phyloP scores from a whole-genome alignment of 495 filamentous ascomycete genomes.

The Penicillium tannophilum region DNA sequence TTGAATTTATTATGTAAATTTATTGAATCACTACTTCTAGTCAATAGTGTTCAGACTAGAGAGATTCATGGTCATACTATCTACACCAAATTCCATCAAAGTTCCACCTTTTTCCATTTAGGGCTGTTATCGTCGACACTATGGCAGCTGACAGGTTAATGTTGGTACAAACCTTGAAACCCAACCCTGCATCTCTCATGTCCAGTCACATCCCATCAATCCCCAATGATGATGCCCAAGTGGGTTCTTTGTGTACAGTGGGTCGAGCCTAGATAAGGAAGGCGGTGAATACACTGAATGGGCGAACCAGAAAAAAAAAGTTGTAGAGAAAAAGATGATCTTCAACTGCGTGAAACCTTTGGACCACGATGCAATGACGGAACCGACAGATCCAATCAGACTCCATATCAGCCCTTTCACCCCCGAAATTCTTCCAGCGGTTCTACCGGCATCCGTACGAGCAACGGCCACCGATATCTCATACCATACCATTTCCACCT shows the following conservation, averaged over 20 bases:
- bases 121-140: too few relatives aligned
- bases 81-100: too few relatives aligned
- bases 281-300: constrained; percentile 10
- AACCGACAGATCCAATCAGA: constrained; percentile 45
- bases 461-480: constrained; percentile 74
- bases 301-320: neutral
- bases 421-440: constrained; percentile 64
- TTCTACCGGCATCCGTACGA: constrained; percentile 68
- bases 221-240: constrained; percentile 1
- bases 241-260: constrained; percentile 7
- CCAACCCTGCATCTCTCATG: constrained; percentile 1
- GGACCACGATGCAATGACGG: constrained; percentile 25
- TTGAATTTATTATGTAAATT: too few relatives aligned
- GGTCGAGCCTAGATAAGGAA: constrained; percentile 1
- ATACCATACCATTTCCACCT: constrained; percentile 80
- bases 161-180: neutral
- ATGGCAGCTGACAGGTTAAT: neutral
- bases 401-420: constrained; percentile 88
- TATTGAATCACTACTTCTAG: too few relatives aligned
- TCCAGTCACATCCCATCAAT: constrained; percentile 1
- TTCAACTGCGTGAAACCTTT: neutral
- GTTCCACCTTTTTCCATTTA: too few relatives aligned
- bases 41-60: too few relatives aligned
- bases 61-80: too few relatives aligned
- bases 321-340: neutral